phyloP scores from a whole-genome alignment of 306 rosid species.

The Prunus campanulata region DNA sequence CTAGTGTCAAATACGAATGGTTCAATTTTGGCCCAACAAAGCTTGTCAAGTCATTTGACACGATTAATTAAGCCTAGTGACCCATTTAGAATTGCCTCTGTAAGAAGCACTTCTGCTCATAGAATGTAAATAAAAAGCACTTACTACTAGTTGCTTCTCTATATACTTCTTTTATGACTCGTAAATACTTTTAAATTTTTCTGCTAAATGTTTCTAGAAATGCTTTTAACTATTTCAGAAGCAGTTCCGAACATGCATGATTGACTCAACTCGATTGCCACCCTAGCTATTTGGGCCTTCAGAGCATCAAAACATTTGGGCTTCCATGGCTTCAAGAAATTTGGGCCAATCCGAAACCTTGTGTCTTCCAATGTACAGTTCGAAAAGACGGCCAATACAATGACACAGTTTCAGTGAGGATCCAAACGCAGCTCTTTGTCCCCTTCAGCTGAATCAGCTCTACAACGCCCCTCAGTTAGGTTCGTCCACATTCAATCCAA shows the following conservation, averaged over 20 bases:
- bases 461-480: not conserved
- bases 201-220: no score
- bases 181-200: no score
- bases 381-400: not conserved
- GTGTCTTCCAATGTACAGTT: not conserved
- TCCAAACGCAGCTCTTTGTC: not conserved
- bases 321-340: not conserved
- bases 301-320: not conserved
- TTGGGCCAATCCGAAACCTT: not conserved
- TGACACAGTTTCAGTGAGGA: not conserved
- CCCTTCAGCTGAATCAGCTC: not conserved
- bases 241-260: not conserved
- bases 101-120: no score
- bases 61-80: no score
- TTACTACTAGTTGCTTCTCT: no score
- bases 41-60: no score
- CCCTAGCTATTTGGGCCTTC: not conserved
- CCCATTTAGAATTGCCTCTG: no score
- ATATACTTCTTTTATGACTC: no score
- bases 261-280: not conserved
- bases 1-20: no score
- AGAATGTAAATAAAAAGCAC: no score
- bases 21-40: no score
- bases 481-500: not conserved
- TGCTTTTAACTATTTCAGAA: no score